Conservation (phyloP, 768 basidiomycete genomes). For the Lentinus tigrinus region DNA sequence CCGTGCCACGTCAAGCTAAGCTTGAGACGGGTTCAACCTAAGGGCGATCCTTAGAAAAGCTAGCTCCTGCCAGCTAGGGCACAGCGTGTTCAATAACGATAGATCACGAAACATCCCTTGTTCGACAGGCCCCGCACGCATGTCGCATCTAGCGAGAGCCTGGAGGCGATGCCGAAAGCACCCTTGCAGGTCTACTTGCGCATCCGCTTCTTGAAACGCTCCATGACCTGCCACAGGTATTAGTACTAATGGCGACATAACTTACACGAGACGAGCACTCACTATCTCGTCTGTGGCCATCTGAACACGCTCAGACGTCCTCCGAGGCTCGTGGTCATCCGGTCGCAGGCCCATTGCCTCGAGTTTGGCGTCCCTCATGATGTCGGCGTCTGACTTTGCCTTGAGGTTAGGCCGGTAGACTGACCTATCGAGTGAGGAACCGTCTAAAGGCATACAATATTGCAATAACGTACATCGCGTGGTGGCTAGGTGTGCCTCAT, state of each 20-base stretch:
- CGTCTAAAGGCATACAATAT: neutral
- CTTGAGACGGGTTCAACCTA: too few species aligned
- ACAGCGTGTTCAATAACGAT: too few species aligned
- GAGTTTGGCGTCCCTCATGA: constrained; percentile 82
- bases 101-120: too few species aligned
- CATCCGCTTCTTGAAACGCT: constrained; percentile 97
- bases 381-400: constrained; percentile 84
- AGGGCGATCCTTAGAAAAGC: too few species aligned
- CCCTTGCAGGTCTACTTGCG: constrained; percentile 45
- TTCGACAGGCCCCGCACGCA: too few species aligned
- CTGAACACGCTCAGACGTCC: constrained; percentile 56
- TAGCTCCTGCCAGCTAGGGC: too few species aligned
- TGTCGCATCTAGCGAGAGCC: neutral
- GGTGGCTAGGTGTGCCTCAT: constrained; percentile 83
- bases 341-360: constrained; percentile 80
- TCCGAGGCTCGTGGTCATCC: constrained; percentile 42
- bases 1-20: too few species aligned
- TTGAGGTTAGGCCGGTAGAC: constrained; percentile 85
- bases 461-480: constrained; percentile 63
- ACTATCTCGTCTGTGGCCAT: constrained; percentile 93
- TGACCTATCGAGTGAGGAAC: constrained; percentile 28
- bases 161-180: neutral
- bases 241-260: neutral
- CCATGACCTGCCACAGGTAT: constrained; percentile 68
- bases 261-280: constrained; percentile 26